Evolutionary conservation across 768 basidiomycete genomes (phyloP).

Genomic region (Cubamyces lactineus): DNA sequence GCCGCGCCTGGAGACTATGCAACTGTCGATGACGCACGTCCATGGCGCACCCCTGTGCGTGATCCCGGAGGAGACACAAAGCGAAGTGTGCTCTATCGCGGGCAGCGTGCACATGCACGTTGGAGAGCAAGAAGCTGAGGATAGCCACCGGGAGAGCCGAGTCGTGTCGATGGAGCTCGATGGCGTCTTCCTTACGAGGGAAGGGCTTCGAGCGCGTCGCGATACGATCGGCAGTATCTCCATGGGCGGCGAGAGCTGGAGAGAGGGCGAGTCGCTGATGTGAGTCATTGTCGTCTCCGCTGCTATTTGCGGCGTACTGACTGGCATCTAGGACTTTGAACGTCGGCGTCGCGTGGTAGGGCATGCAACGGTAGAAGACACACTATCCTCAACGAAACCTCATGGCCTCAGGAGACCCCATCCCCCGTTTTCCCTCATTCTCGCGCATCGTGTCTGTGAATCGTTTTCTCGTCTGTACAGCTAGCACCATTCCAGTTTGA

Average conservation of each 20-base stretch:
- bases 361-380: background rate
- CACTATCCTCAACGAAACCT: background rate
- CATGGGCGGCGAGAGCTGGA: conserved; percentile 20
- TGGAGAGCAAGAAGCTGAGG: background rate
- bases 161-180: conserved; percentile 6
- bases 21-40: conserved; percentile 12
- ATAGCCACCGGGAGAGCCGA: background rate
- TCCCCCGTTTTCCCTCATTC: background rate
- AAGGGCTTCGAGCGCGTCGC: background rate
- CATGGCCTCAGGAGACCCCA: background rate
- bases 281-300: background rate
- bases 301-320: background rate
- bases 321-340: background rate
- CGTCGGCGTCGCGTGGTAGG: conserved; percentile 20
- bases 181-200: background rate
- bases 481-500: too few relatives aligned
- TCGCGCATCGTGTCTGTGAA: background rate
- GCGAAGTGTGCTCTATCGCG: conserved; percentile 23
- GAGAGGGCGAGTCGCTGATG: conserved; percentile 23
- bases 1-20: conserved; percentile 1
- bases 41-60: conserved; percentile 29
- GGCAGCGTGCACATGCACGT: conserved; percentile 4
- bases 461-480: background rate
- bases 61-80: conserved; percentile 32
- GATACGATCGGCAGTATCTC: background rate